Evolutionary conservation across 495 filamentous ascomycete genomes (phyloP).

Genomic region (Apodospora peruviana): DNA sequence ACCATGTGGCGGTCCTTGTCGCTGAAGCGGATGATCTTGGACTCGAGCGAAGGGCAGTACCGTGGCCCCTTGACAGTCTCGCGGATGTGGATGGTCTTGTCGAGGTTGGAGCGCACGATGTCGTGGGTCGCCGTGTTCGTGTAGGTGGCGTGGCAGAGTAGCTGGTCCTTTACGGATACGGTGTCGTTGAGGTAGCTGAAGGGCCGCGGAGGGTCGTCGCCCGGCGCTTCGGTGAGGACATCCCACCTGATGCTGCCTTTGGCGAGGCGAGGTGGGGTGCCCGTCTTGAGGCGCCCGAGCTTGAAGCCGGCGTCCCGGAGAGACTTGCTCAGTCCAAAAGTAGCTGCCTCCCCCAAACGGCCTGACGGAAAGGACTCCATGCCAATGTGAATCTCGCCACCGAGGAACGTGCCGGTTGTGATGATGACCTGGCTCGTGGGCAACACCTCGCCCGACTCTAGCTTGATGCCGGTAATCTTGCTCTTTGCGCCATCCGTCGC

Average conservation of each 20-base stretch:
- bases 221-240: constrained; percentile 62
- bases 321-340: constrained; percentile 89
- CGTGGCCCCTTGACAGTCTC: constrained; percentile 91
- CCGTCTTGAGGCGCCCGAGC: constrained; percentile 88
- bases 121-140: constrained; percentile 82
- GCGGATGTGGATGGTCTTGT: constrained; percentile 91
- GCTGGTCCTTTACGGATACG: constrained; percentile 73
- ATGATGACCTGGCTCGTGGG: constrained; percentile 79
- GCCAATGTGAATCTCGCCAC: constrained; percentile 96
- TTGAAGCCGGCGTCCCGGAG: constrained; percentile 85
- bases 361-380: constrained; percentile 78
- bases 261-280: constrained; percentile 85
- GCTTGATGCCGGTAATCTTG: constrained; percentile 76
- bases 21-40: constrained; percentile 85
- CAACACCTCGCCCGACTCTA: constrained; percentile 86
- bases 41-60: constrained; percentile 93
- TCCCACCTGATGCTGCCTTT: constrained; percentile 76
- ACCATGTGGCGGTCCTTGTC: constrained; percentile 76
- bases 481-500: constrained; percentile 51
- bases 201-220: constrained; percentile 80
- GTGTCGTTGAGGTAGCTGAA: constrained; percentile 84
- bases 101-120: constrained; percentile 76
- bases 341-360: constrained; percentile 90
- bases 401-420: constrained; percentile 92
- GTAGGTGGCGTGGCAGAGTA: constrained; percentile 75